phyloP scores from a whole-genome alignment of 2,329 filamentous ascomycete species.

The Calonectria crousiana region DNA sequence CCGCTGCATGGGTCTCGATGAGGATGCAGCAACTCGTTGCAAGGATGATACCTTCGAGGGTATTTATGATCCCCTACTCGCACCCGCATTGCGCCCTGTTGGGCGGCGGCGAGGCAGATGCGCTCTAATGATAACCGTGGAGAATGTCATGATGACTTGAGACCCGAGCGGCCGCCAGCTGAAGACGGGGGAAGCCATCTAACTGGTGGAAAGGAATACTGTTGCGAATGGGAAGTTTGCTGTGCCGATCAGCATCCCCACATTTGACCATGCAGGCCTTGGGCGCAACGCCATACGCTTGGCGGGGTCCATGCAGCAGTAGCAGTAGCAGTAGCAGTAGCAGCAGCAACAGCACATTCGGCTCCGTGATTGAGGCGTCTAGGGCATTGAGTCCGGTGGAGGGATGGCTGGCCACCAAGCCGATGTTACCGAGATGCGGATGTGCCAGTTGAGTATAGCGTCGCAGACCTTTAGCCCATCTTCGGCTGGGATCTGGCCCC shows the following conservation, averaged over 20 bases:
- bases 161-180: constrained; percentile 20
- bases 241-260: constrained; percentile 16
- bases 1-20: constrained; percentile 3
- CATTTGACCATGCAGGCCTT: constrained; percentile 14
- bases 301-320: constrained; percentile 9
- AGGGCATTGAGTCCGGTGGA: background rate
- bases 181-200: constrained; percentile 7
- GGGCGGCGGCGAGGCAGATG: constrained; percentile 2
- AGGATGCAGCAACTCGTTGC: background rate
- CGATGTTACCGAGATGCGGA: constrained; percentile 22
- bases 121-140: constrained; percentile 21
- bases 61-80: background rate
- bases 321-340: background rate
- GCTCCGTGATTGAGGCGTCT: constrained; percentile 9
- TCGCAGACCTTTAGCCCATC: background rate
- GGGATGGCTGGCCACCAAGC: constrained; percentile 9
- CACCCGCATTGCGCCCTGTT: background rate
- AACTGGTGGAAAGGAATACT: constrained; percentile 17
- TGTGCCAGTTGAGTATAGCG: constrained; percentile 3
- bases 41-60: constrained; percentile 7
- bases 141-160: constrained; percentile 20
- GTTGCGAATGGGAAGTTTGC: background rate
- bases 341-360: background rate
- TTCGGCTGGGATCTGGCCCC: constrained; percentile 5
- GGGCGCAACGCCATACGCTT: constrained; percentile 13